phyloP scores from a whole-genome alignment of 2,329 filamentous ascomycete genomes.

The Colletotrichum sp. region DNA sequence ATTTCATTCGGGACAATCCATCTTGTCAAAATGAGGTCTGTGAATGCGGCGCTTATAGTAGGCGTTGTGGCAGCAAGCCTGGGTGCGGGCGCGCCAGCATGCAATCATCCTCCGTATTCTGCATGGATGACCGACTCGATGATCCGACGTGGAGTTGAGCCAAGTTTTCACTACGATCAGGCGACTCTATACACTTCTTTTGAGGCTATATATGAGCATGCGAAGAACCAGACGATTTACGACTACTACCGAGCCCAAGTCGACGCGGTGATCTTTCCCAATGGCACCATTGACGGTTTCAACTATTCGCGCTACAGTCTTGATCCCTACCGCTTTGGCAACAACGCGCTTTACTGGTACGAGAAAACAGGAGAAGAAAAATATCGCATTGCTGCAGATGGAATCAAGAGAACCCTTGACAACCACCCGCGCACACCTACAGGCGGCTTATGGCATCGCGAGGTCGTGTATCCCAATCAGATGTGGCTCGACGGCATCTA shows the following conservation, averaged over 20 bases:
- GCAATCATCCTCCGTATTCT: slow-evolving; percentile 26
- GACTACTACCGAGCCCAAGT: slow-evolving; percentile 50
- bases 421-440: slow-evolving; percentile 52
- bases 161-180: slow-evolving; percentile 48
- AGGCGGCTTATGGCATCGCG: slow-evolving; percentile 60
- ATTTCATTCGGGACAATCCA: background rate
- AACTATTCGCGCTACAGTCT: slow-evolving; percentile 52
- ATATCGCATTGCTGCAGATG: slow-evolving; percentile 53
- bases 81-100: background rate
- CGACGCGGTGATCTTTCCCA: slow-evolving; percentile 48
- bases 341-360: slow-evolving; percentile 56
- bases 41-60: background rate
- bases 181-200: slow-evolving; percentile 52
- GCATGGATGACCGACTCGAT: slow-evolving; percentile 51
- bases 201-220: slow-evolving; percentile 47
- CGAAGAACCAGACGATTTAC: slow-evolving; percentile 46
- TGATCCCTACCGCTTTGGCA: slow-evolving; percentile 58
- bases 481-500: slow-evolving; percentile 65
- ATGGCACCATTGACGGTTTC: slow-evolving; percentile 54
- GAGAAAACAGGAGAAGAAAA: slow-evolving; percentile 48
- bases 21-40: background rate
- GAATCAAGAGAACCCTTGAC: slow-evolving; percentile 50
- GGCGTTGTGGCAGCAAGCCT: background rate
- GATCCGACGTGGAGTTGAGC: slow-evolving; percentile 40
- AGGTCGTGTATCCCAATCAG: slow-evolving; percentile 52